Evolutionary conservation across 169 alveolate species (phyloP).

Genomic region (Cryptosporidium bovis): DNA sequence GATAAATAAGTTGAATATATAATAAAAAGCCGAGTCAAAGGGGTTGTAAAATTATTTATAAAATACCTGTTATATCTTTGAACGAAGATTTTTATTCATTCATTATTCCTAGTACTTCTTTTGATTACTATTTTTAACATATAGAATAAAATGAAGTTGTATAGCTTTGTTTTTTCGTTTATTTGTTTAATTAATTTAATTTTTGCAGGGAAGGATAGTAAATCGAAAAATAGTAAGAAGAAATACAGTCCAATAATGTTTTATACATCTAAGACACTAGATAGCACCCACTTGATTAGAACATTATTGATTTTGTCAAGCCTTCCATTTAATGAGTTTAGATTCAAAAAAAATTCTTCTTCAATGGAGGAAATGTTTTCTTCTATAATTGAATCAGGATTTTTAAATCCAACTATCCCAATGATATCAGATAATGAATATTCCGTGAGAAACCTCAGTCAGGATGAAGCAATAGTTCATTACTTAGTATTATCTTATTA

Average conservation of each 20-base stretch:
- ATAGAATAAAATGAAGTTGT: neutral
- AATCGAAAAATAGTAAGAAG: neutral
- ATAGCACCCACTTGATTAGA: conserved; percentile 28
- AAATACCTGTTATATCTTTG: too few relatives aligned
- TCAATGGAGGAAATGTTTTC: neutral
- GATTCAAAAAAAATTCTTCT: conserved; percentile 30
- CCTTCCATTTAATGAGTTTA: conserved; percentile 34
- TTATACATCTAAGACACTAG: conserved; percentile 37
- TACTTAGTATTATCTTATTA: conserved; percentile 23
- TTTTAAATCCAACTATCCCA: conserved; percentile 34
- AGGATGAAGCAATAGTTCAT: conserved; percentile 2
- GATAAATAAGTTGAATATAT: too few relatives aligned
- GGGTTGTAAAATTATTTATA: too few relatives aligned
- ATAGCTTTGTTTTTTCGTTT: neutral
- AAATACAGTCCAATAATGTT: conserved; percentile 1
- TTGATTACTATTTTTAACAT: too few relatives aligned
- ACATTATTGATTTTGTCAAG: conserved; percentile 11
- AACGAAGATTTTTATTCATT: too few relatives aligned
- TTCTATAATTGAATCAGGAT: conserved; percentile 7
- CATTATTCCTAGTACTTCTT: too few relatives aligned
- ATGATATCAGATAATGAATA: conserved; percentile 12
- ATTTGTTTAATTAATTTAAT: neutral
- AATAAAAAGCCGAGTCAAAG: neutral
- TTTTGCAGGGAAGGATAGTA: conserved; percentile 1
- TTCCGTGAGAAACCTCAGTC: neutral